Evolutionary conservation across 75 land plant species (phyloP), one percentile per base, ranked within the genome.

Genomic region (Selaginella moellendorffii): DNA sequence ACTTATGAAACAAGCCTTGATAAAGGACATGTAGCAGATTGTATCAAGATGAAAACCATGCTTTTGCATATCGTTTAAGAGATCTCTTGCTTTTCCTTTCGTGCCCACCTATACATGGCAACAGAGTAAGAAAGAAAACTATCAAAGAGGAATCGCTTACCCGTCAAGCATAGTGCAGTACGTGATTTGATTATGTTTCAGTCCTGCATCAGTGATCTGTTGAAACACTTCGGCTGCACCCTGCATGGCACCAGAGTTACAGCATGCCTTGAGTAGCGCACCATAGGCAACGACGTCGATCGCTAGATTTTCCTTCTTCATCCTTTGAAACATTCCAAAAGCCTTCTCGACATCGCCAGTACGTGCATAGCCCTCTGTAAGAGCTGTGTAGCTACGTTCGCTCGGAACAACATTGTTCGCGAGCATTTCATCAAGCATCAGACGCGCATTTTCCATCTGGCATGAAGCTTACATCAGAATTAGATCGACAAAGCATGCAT

Each of bases 161-260:
- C 99, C 99, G 77, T 95, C 99, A 67, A 95, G 81, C 22, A 95
- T 68, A 54, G 86, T 95, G 70, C 85, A 89, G 71, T 95, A 95
- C 18, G 86, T 79, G 67, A 73, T 83, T 12, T 78, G 76, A 66
- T 86, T 85, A 64, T 80, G 75, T 36, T 71, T 71, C 28, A 95
- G 73, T 24, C 85, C 82, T 36, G 77, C 76, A 36, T 70, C 65
- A 68, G 78, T 72, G 90, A 95, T 95, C 73, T 95, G 90, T 63
- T 73, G 75, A 29, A 84, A 88, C 19, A 95, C 90, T 63, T 84
- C 90, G 28, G 85, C 64, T 67, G 96, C 99, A 77, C 87, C 86
- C 61, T 95, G 96, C 99, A 95, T 95, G 46, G 90, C 72, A 21
- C 99, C 99, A 30, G 96, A 70, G 67, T 95, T 95, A 68, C 99